Percentiles rank a stretch among this genome's conserved stretches.
These are phyloP conservation scores for Exophiala sideris DNA, from an alignment of 2,329 filamentous ascomycete genomes.

Conservation along the genomic window DNA sequence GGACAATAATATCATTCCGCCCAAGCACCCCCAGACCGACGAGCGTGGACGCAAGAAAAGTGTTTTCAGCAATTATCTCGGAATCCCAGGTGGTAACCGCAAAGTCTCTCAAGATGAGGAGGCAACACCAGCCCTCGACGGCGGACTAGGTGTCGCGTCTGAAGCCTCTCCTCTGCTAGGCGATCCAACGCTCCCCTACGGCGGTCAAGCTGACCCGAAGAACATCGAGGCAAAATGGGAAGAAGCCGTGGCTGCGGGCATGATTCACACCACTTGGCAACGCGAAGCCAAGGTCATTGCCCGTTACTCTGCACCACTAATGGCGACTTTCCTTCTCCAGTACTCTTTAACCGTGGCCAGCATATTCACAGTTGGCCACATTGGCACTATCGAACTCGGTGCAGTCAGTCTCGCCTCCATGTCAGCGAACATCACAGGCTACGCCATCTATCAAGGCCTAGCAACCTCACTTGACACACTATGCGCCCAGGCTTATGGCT, in stretches of 20 bases:
- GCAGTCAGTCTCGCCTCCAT: slow-evolving; percentile 69
- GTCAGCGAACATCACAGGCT: slow-evolving; percentile 75
- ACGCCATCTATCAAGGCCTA: slow-evolving; percentile 69
- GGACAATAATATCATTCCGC: slow-evolving; percentile 58
- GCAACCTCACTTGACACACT: slow-evolving; percentile 89
- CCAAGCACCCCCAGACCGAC: slow-evolving; percentile 42
- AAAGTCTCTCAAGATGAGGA: slow-evolving; percentile 30
- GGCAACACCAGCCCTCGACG: slow-evolving; percentile 14
- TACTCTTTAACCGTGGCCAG: slow-evolving; percentile 81
- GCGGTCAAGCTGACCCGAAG: slow-evolving; percentile 50
- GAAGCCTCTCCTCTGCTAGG: slow-evolving; percentile 52
- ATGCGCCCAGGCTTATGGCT: slow-evolving; percentile 90
- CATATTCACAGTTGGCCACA: slow-evolving; percentile 72
- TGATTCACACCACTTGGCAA: slow-evolving; percentile 86
- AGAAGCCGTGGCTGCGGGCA: slow-evolving; percentile 74
- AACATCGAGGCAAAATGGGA: slow-evolving; percentile 75
- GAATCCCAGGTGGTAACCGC: slow-evolving; percentile 24
- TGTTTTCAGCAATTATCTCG: slow-evolving; percentile 16
- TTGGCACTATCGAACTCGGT: slow-evolving; percentile 68
- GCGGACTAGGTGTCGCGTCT: slow-evolving; percentile 26
- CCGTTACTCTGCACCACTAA: slow-evolving; percentile 67
- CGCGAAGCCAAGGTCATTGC: slow-evolving; percentile 79
- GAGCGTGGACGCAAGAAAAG: slow-evolving; percentile 20
- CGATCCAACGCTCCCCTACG: slow-evolving; percentile 41
- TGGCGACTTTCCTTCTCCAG: slow-evolving; percentile 73